Conservation (phyloP, 352 stramenopile species). For the Phytophthora podocarpi region DNA sequence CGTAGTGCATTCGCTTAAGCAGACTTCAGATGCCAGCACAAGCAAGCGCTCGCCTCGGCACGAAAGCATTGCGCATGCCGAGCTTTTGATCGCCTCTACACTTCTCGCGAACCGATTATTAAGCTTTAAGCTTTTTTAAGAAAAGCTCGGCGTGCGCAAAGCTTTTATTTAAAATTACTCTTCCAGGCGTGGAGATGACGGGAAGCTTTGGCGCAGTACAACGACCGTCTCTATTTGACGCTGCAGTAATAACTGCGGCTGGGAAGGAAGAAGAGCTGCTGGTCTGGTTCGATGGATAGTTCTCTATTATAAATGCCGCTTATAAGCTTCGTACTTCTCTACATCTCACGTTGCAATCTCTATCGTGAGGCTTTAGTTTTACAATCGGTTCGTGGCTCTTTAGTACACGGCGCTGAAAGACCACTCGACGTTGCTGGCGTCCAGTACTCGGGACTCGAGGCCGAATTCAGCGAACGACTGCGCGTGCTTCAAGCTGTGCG, state of each 20-base stretch:
- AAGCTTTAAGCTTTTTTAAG: too few relatives aligned
- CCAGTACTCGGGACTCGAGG: conserved; percentile 54
- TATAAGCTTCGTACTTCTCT: conserved; percentile 17
- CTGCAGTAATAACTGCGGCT: not conserved
- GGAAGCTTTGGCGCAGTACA: not conserved
- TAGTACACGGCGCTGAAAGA: conserved; percentile 83
- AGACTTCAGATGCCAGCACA: not conserved
- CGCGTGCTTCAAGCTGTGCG: conserved; percentile 28
- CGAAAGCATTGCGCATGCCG: not conserved
- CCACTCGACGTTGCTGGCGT: conserved; percentile 67
- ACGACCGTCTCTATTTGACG: not conserved
- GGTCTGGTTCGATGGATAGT: not conserved
- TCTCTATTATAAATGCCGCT: conserved; percentile 31
- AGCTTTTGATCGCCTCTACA: too few relatives aligned
- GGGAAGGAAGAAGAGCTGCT: too few relatives aligned
- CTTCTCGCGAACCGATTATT: too few relatives aligned
- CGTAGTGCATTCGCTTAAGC: conserved; percentile 3
- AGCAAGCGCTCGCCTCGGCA: not conserved
- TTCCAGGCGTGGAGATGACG: not conserved
- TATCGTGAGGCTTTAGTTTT: conserved; percentile 39
- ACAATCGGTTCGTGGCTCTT: conserved; percentile 27
- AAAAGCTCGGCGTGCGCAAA: too few relatives aligned
- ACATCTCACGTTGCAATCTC: conserved; percentile 38
- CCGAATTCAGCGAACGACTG: conserved; percentile 83
- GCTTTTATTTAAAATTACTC: too few relatives aligned